Evolutionary conservation across 2,329 filamentous ascomycete species (phyloP), one percentile per base, ranked within the genome.

Genomic region (Fusarium nodosum): DNA sequence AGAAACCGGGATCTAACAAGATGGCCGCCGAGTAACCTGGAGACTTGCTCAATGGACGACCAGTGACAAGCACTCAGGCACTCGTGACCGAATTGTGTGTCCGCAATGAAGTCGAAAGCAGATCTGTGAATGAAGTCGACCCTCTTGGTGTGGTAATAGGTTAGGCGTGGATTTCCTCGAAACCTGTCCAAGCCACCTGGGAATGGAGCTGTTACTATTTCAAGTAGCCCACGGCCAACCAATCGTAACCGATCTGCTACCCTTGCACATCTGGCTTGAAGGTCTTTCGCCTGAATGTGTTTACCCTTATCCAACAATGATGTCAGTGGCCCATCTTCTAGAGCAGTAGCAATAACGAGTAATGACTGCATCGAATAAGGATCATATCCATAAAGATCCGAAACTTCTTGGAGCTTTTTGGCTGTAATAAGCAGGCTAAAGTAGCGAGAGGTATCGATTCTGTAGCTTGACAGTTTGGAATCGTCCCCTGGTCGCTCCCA

Each of bases 251-350:
- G n/a, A 2, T 3, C 0, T 5, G 15, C 11, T 12, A 2, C 4
- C 15, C 2, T 34, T 1, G 1, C 2, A 2, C 55, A 53, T 2
- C 8, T 34, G 12, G 5, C 18, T 2, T 5, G 6, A 5, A 57
- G 55, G 0, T 42, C 34, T 0, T 53, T 2, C 6, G 7, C 5
- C 0, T 1, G 4, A 0, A n/a, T 15, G 2, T 28, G 8, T 3
- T 36, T 3, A 0, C 46, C 36, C 2, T 2, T 30, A 0, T 8
- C 13, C 5, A 15, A 16, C n/a, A 57, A 22, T 0, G 10, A 34
- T 3, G 0, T 0, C 2, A 34, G 1, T 16, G 55, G 1, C 2
- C 15, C 26, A 3, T 53, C 36, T 2, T 53, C 30, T 0, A 30
- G 0, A 1, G 55, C 55, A 3, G 22, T 53, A 12, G 46, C 1